A percentile compares a stretch with the other conserved stretches of the same genome.
phyloP scores from a whole-genome alignment of 139 green algal genomes.

The Protoeuglena noctilucae region DNA sequence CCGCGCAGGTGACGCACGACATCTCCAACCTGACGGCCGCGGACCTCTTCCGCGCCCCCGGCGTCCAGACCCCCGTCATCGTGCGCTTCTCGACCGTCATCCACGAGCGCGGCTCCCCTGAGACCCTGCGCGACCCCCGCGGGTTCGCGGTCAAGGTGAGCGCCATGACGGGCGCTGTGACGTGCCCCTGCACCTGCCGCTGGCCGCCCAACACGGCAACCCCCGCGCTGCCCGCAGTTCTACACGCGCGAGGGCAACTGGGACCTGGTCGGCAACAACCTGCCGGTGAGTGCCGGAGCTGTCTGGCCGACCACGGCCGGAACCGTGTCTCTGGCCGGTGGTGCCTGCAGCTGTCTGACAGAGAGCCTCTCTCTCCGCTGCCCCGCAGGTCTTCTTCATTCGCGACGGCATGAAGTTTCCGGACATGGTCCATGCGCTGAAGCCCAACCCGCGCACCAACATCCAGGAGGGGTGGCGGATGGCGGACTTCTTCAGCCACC shows the following conservation, averaged over 20 bases:
- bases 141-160: conserved; percentile 88
- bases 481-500: conserved; percentile 89
- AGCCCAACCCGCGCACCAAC: conserved; percentile 92
- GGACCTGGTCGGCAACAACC: conserved; percentile 81
- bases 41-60: conserved; percentile 82
- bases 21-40: conserved; percentile 80
- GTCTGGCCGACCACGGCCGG: too few species aligned
- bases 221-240: too few species aligned
- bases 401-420: conserved; percentile 94
- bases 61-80: conserved; percentile 85
- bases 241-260: conserved; percentile 91
- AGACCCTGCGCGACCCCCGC: conserved; percentile 80
- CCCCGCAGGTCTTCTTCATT: conserved; percentile 75
- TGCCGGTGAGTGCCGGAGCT: too few species aligned
- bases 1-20: conserved; percentile 80
- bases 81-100: conserved; percentile 86
- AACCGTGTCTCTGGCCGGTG: too few species aligned
- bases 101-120: conserved; percentile 63
- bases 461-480: conserved; percentile 91
- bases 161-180: too few species aligned
- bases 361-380: too few species aligned
- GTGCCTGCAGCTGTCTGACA: too few species aligned
- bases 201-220: too few species aligned
- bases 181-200: too few species aligned
- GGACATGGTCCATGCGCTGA: conserved; percentile 89